Evolutionary conservation across 371 early-diverging fungal species (phyloP).

Genomic region (Mucor sp.): DNA sequence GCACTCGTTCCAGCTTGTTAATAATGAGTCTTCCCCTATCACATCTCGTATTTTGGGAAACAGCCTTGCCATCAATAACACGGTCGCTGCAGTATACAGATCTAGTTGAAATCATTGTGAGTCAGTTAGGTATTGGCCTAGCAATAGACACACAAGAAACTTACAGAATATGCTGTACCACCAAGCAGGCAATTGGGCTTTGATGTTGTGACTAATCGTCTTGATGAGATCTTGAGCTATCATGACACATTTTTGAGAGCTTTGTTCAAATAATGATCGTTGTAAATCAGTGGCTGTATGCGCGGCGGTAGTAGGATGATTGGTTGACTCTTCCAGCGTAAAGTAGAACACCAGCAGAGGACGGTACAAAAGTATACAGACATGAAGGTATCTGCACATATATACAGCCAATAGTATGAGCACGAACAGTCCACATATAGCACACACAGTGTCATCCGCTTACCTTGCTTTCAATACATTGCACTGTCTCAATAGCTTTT

Average conservation of each 20-base stretch:
- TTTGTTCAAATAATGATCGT: constrained; percentile 23
- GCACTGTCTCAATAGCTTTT: constrained; percentile 22
- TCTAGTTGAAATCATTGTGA: constrained; percentile 6
- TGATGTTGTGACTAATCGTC: constrained; percentile 23
- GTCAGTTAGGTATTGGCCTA: not conserved
- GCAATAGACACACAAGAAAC: no score
- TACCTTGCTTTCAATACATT: constrained; percentile 32
- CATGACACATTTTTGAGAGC: constrained; percentile 25
- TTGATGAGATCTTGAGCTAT: constrained; percentile 30
- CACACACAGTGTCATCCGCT: not conserved
- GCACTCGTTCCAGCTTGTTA: constrained; percentile 27
- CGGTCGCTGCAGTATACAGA: constrained; percentile 30
- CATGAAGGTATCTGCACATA: constrained; percentile 25
- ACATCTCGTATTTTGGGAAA: constrained; percentile 26
- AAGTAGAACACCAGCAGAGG: constrained; percentile 29
- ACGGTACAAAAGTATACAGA: constrained; percentile 27
- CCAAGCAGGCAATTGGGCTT: constrained; percentile 27
- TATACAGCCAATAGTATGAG: no score
- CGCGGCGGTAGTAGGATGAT: not conserved
- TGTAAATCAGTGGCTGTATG: constrained; percentile 18
- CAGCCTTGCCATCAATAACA: constrained; percentile 30
- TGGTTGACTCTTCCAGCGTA: constrained; percentile 23
- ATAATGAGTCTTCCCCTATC: constrained; percentile 22
- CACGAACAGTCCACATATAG: no score
- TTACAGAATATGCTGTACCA: constrained; percentile 35